Percentiles rank a stretch among this genome's conserved stretches.
phyloP scores from a whole-genome alignment of 345 rosid species.

The Brassica rapa region DNA sequence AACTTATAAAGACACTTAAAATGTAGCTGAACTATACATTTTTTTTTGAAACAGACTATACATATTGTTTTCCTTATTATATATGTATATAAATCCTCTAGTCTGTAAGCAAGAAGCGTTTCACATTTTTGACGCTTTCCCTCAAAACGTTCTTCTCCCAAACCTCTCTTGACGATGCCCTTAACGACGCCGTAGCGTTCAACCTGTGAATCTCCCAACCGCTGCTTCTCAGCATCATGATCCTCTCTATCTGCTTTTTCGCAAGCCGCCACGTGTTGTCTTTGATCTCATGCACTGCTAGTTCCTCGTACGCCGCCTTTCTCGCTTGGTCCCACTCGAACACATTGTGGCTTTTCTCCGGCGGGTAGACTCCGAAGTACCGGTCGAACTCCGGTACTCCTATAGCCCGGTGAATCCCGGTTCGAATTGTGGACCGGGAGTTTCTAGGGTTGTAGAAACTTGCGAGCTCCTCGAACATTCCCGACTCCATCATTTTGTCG shows the following conservation, averaged over 20 bases:
- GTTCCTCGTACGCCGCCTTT: conserved; percentile 41
- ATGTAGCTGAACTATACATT: background rate
- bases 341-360: conserved; percentile 14
- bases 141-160: conserved; percentile 69
- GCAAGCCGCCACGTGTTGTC: conserved; percentile 58
- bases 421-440: background rate
- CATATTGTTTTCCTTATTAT: background rate
- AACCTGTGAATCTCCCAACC: conserved; percentile 72
- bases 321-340: conserved; percentile 28
- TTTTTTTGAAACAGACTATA: background rate
- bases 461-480: conserved; percentile 73
- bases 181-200: conserved; percentile 68
- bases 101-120: conserved; percentile 50
- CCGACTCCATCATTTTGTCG: conserved; percentile 65
- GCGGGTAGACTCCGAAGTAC: conserved; percentile 51
- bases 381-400: conserved; percentile 75
- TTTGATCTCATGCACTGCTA: conserved; percentile 60
- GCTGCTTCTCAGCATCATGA: conserved; percentile 46
- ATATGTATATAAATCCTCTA: background rate
- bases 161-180: conserved; percentile 45
- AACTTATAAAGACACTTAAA: background rate
- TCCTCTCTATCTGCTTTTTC: conserved; percentile 64
- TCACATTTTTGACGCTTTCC: conserved; percentile 73
- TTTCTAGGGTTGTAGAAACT: conserved; percentile 44
- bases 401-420: conserved; percentile 63